Conservation (phyloP, 2,329 filamentous ascomycete genomes). For the Domatiomyces globalis region DNA sequence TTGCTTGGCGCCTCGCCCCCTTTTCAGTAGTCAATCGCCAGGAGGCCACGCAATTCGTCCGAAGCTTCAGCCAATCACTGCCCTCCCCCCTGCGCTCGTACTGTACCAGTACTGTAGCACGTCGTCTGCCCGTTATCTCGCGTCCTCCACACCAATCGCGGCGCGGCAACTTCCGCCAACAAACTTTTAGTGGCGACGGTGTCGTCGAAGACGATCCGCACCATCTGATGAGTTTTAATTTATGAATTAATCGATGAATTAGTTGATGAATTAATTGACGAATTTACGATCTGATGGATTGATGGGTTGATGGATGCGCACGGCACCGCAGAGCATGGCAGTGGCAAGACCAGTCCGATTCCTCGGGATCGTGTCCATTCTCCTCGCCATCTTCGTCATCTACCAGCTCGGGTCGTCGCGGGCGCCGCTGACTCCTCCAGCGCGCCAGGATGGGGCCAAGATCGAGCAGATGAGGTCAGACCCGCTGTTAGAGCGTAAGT, state of each 20-base stretch:
- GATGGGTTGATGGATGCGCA: background rate
- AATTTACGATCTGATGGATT: background rate
- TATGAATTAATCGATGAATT: background rate
- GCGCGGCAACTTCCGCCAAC: background rate
- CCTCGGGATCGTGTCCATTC: constrained; percentile 54
- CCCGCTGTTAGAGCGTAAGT: constrained; percentile 72
- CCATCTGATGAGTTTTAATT: background rate
- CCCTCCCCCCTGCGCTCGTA: no score
- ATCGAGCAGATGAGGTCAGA: constrained; percentile 53
- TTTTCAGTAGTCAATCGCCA: background rate
- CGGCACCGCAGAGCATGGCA: constrained; percentile 45
- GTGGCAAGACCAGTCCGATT: constrained; percentile 73
- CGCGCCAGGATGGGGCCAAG: constrained; percentile 29
- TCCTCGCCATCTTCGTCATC: constrained; percentile 65
- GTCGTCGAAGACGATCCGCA: background rate
- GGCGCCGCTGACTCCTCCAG: constrained; percentile 24
- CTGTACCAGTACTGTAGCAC: background rate
- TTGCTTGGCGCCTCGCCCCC: background rate
- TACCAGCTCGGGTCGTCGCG: constrained; percentile 54
- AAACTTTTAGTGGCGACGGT: background rate
- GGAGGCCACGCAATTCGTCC: background rate
- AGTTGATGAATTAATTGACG: background rate
- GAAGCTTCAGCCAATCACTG: background rate
- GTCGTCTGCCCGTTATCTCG: no score
- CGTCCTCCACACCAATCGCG: no score